Evolutionary conservation across 345 rosid genomes (phyloP), one percentile per base, ranked within the genome.

Genomic region (Xanthoceras sorbifolium): DNA sequence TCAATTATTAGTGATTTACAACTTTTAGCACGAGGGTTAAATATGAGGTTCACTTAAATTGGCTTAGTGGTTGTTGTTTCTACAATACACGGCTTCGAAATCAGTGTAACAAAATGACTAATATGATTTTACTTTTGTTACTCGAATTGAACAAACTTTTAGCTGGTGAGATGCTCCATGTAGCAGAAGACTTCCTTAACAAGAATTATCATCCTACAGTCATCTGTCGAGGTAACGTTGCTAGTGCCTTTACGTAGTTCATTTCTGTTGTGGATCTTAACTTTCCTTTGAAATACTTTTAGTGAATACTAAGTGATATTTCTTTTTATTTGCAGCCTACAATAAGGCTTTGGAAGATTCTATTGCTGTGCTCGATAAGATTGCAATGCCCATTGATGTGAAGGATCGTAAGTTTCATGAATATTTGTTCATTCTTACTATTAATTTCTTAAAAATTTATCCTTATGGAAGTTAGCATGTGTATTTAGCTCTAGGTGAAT

Each of bases 101-200:
- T 62, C 22, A 62, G 12, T 46, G 34, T 17, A 10, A 1, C 12
- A 61, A 40, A 29, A 40, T 42, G 20, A 42, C 25, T 44, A 4
- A 73, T 28, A 55, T 70, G 22, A 25, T 23, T 36, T 34, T 57
- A 57, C 6, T 0, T 20, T 54, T 15, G 6, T 38, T 73, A 28
- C 9, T 67, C 42, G 65, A 44, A 38, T 25, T 63, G 57, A 36
- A 64, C 31, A 42, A 69, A 29, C 10, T 79, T 79, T 79, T 79
- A 96, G 99, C 98, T 84, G 99, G 98, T 78, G 99, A 96, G 84
- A 89, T 96, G 98, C 97, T 96, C 42, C 99, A 96, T 80, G 99
- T 96, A 77, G 99, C 97, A 0, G 97, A 96, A 84, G 92, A 98
- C 20, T 96, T 93, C 79, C 83, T 95, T 74, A 90, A 92, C 73